Evolutionary conservation across 306 rosid genomes (phyloP).

Genomic region (Pachyrhizus erosus): DNA sequence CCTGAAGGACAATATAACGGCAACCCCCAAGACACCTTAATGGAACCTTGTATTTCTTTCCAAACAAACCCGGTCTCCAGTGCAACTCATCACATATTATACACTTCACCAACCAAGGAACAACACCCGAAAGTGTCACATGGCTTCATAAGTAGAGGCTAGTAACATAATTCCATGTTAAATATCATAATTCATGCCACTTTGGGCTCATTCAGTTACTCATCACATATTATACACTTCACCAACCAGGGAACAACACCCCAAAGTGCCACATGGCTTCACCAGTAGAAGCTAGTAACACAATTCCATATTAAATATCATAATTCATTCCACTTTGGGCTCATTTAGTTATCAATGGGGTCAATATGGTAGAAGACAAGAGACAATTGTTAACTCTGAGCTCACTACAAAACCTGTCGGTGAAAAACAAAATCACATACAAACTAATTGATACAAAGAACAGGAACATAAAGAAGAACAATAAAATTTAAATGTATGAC

Average conservation of each 20-base stretch:
- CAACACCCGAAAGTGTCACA: constrained; percentile 5
- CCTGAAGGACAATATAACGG: not conserved
- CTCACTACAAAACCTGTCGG: constrained; percentile 10
- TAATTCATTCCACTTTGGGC: not conserved
- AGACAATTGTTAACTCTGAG: not conserved
- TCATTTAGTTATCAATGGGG: not conserved
- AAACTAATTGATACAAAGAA: constrained; percentile 13
- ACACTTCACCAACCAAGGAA: constrained; percentile 17
- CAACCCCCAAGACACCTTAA: not conserved
- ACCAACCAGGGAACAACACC: constrained; percentile 21
- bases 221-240: constrained; percentile 12
- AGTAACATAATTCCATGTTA: constrained; percentile 10
- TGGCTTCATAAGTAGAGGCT: not conserved
- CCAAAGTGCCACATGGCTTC: constrained; percentile 1
- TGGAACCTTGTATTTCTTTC: not conserved
- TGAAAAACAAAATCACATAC: not conserved
- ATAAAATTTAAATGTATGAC: not conserved
- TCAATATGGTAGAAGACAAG: not conserved
- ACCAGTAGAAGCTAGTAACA: not conserved
- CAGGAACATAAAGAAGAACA: not conserved
- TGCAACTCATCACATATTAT: constrained; percentile 14
- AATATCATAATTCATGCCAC: not conserved
- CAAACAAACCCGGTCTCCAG: not conserved
- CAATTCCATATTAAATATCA: constrained; percentile 9
- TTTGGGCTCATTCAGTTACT: not conserved